Evolutionary conservation across 1,284 basidiomycete species (phyloP), one percentile per base, ranked within the genome.

Genomic region (Cutaneotrichosporon curvatum): DNA sequence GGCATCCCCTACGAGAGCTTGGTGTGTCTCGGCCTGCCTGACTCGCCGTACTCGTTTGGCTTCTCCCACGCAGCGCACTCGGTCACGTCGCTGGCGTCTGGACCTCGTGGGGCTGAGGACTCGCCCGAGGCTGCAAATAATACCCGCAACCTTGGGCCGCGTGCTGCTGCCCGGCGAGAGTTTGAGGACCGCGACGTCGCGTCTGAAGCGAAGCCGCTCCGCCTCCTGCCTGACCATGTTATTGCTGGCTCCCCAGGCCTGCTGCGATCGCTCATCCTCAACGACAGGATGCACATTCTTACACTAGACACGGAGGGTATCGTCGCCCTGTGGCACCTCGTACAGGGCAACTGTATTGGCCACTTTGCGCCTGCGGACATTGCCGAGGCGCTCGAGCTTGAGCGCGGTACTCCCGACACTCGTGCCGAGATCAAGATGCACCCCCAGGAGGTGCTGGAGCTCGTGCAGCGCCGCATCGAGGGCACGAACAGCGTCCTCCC

Each of bases 291-390:
- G 50, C 92, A 97, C 65, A 90, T 85, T 4, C 72, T 99, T 44
- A 90, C 90, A 0, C 83, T 96, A 33, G 86, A 97, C 67, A 91
- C 89, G 0, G 87, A 87, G 9, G 81, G 69, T 34, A 62, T 85
- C 55, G 83, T 98, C 4, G 85, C 84, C 1, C 80, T 92, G 3
- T 98, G 95, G 94, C 87, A 98, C 72, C 81, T 98, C 45, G 76
- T 94, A 15, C 77, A 81, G 0, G 83, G 85, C 2, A 55, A 74
- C 2, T 97, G 92, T 67, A 68, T 85, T 2, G 94, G 94, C 2
- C 72, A 77, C 38, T 91, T 82, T 67, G 57, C 70, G 7, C 74
- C 75, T 10, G 78, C 79, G 23, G 87, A 89, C 47, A 79, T 91
- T 11, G 72, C 75, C 16, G 78, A 77, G 19, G 78, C 78, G 1